A percentile compares a stretch with the other conserved stretches of the same genome.
Evolutionary conservation across 495 filamentous ascomycete species (phyloP).

Genomic region (Penicillium herquei): DNA sequence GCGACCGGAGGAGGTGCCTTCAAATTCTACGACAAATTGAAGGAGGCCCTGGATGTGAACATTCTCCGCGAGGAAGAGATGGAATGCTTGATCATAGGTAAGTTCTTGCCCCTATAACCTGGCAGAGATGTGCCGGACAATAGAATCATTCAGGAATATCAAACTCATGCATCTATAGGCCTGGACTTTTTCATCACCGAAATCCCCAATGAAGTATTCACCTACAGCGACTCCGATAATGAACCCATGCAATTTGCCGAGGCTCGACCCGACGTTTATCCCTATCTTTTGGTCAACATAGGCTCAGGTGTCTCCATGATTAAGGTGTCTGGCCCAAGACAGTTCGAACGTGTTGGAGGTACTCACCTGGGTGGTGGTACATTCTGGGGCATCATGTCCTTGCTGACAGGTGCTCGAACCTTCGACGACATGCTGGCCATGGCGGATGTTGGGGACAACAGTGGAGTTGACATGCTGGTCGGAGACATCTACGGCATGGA

Average conservation of each 20-base stretch:
- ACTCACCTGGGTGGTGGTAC: slow-evolving; percentile 95
- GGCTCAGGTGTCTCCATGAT: slow-evolving; percentile 99
- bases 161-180: slow-evolving; percentile 47
- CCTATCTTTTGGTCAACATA: slow-evolving; percentile 97
- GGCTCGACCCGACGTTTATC: slow-evolving; percentile 75
- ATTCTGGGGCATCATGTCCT: slow-evolving; percentile 87
- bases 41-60: slow-evolving; percentile 75
- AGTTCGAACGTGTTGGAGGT: slow-evolving; percentile 87
- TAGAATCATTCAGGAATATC: background rate
- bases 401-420: slow-evolving; percentile 83
- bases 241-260: slow-evolving; percentile 83
- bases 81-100: slow-evolving; percentile 96
- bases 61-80: slow-evolving; percentile 95
- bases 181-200: slow-evolving; percentile 99
- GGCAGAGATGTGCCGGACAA: background rate
- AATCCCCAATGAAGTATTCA: slow-evolving; percentile 95
- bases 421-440: slow-evolving; percentile 96
- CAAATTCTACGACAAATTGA: slow-evolving; percentile 91
- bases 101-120: background rate
- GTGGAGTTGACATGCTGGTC: slow-evolving; percentile 92
- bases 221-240: slow-evolving; percentile 81
- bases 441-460: slow-evolving; percentile 91
- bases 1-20: slow-evolving; percentile 94
- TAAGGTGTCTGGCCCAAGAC: slow-evolving; percentile 85
- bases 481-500: slow-evolving; percentile 98